phyloP scores from a whole-genome alignment of 768 basidiomycete species.

The Tremella mesenterica region DNA sequence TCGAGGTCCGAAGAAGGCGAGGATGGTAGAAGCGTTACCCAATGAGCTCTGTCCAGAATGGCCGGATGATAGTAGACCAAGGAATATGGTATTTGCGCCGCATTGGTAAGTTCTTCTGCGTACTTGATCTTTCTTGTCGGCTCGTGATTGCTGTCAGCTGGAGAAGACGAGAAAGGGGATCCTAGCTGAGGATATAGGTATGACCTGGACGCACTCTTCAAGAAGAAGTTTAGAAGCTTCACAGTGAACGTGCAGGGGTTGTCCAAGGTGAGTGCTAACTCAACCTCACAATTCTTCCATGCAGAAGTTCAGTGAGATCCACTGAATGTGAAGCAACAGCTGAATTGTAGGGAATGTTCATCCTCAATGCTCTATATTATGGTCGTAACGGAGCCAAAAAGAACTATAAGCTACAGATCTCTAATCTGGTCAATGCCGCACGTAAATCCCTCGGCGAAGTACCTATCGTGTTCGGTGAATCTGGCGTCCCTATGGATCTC shows the following conservation, averaged over 20 bases:
- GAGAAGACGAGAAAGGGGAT: too few species aligned
- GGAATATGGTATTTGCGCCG: slow-evolving; percentile 62
- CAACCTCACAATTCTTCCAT: too few species aligned
- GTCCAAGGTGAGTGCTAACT: slow-evolving; percentile 67
- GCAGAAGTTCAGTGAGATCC: too few species aligned
- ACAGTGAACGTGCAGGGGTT: slow-evolving; percentile 88
- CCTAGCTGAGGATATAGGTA: slow-evolving; percentile 54
- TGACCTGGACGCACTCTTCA: slow-evolving; percentile 79
- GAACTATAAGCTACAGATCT: slow-evolving; percentile 74
- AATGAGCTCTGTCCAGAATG: slow-evolving; percentile 86
- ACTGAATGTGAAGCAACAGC: not conserved
- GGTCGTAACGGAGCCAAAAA: slow-evolving; percentile 70
- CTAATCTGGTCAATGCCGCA: slow-evolving; percentile 63
- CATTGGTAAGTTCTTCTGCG: slow-evolving; percentile 54
- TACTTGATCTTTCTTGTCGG: not conserved
- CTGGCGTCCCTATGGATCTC: slow-evolving; percentile 93
- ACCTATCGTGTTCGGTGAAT: slow-evolving; percentile 84
- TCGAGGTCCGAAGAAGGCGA: slow-evolving; percentile 10
- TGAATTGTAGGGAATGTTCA: slow-evolving; percentile 67
- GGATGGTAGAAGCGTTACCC: slow-evolving; percentile 64
- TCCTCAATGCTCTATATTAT: slow-evolving; percentile 72
- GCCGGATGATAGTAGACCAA: slow-evolving; percentile 57
- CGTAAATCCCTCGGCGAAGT: slow-evolving; percentile 65
- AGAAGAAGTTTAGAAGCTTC: slow-evolving; percentile 73
- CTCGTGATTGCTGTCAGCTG: not conserved